These are phyloP conservation scores for Tulasnella sp. DNA, from an alignment of 768 basidiomycete species.

Conservation along the genomic window DNA sequence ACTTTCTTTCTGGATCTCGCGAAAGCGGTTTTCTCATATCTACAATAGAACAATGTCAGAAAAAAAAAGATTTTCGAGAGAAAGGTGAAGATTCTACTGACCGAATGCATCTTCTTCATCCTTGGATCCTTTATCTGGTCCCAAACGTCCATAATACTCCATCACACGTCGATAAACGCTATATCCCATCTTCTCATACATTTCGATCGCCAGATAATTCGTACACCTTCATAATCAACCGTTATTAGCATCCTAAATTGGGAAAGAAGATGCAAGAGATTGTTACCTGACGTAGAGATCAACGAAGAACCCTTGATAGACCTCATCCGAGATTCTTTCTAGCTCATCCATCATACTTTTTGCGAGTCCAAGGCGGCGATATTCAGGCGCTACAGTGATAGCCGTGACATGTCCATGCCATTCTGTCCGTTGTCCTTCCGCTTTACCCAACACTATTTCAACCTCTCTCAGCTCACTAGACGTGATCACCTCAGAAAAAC, in stretches of 20 bases:
- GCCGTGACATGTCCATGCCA: slow-evolving; percentile 96
- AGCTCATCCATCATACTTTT: slow-evolving; percentile 76
- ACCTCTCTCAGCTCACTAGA: no score
- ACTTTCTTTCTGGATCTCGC: slow-evolving; percentile 26
- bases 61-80: neutral
- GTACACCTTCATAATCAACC: slow-evolving; percentile 49
- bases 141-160: slow-evolving; percentile 74
- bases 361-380: slow-evolving; percentile 77
- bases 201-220: slow-evolving; percentile 67
- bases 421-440: slow-evolving; percentile 60
- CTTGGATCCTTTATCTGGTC: slow-evolving; percentile 54
- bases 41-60: slow-evolving; percentile 14
- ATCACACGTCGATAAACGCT: slow-evolving; percentile 82
- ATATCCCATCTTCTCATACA: slow-evolving; percentile 92
- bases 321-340: slow-evolving; percentile 70
- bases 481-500: neutral
- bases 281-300: slow-evolving; percentile 75
- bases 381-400: slow-evolving; percentile 85
- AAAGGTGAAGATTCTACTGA: slow-evolving; percentile 31
- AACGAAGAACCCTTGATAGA: slow-evolving; percentile 78
- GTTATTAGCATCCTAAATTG: neutral
- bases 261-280: neutral
- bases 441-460: slow-evolving; percentile 75
- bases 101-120: slow-evolving; percentile 89
- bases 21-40: slow-evolving; percentile 36